Base-by-base conservation (phyloP, 306 rosid genomes). In the Purshia tridentata region DNA sequence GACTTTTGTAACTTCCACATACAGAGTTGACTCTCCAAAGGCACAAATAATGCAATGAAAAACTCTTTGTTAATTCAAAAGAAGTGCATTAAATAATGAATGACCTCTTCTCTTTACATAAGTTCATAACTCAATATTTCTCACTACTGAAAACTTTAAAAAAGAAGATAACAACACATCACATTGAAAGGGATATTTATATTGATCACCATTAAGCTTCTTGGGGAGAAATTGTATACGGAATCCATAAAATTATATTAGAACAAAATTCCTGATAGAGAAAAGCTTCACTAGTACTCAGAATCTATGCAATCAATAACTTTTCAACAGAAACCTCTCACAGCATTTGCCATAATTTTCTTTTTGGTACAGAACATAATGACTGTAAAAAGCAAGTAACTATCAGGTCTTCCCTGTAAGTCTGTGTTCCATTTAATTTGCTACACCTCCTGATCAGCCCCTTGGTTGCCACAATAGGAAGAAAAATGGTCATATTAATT, bases 11-110 rank as follows among this genome's bases (percentile, higher is more conserved):
- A 65, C 78, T 69, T 18, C 65, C 50, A 65, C n/a, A 73, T 73
- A 76, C 41, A 53, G 54, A 81, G 83, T 80, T 83, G 84, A 75
- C 88, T 64, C 49, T 39, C 70, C 54, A 70, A 76, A 62, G 71
- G 74, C 78, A 70, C 67, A 37, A 66, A 75, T 76, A 67, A 70
- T 79, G 69, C 44, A 70, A 57, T 39, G 48, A 59, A 55, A 81
- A 61, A 51, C 63, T n/a, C 74, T 67, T 48, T 50, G 22, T 47
- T 54, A 71, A 64, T 40, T 16, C 37, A 35, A 77, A 62, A 61
- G 10, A 55, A 23, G 60, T 35, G 64, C 40, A 63, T 72, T 15
- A 67, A 58, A 45, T 7, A 40, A 44, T 11, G 19, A 70, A 54
- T 12, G 42, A 66, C 52, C 68, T 60, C 22, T 47, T 62, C 64